Base-by-base conservation (phyloP, 768 basidiomycete species). In the Lanmaoa pseudosensibilis region DNA sequence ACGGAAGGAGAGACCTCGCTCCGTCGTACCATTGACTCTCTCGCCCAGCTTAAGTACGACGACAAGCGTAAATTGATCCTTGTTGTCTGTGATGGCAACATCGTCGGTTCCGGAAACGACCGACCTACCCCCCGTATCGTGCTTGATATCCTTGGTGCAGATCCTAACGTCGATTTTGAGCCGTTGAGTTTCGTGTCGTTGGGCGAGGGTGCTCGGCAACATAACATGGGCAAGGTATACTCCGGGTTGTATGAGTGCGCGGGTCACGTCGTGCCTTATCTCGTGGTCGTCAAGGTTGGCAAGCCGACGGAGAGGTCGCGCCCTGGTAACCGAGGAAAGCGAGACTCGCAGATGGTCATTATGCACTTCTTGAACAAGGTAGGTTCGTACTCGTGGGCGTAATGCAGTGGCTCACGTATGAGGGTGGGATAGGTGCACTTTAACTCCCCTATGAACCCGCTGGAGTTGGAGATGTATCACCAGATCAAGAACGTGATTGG, bases 401-500 rank as follows among this genome's bases (percentile, higher is more conserved):
- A 5, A 12, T 23, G 1, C 2, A 19, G 15, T 10, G 3, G 19
- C 52, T 61, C 34, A 68, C 4, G 3, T n/a, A n/a, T 5, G 25
- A 55, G 2, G 5, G 3, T 13, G 43, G 50, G 4, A 25, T 57
- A 94, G 92, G 97, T 98, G 44, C 97, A 98, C 74, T 98, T 96
- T 74, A 92, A 95, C 71, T 74, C 92, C 21, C 88, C 94, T 0
- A 98, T 99, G 97, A 92, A 90, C 66, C 97, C 97, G 1, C 75
- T 96, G 59, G 97, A 99, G 75, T 75, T 99, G 51, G 97, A 99
- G 77, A 96, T 99, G 78, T 98, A 94, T 69, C 97, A 98, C 71
- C 97, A 99, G 74, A 94, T 98, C 81, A 94, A 98, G 83, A 99
- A 99, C 67, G 94, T 98, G 52, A 98, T 99, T 65, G 97, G 97